phyloP scores from a whole-genome alignment of 345 rosid species.

The Sapria himalayana region DNA sequence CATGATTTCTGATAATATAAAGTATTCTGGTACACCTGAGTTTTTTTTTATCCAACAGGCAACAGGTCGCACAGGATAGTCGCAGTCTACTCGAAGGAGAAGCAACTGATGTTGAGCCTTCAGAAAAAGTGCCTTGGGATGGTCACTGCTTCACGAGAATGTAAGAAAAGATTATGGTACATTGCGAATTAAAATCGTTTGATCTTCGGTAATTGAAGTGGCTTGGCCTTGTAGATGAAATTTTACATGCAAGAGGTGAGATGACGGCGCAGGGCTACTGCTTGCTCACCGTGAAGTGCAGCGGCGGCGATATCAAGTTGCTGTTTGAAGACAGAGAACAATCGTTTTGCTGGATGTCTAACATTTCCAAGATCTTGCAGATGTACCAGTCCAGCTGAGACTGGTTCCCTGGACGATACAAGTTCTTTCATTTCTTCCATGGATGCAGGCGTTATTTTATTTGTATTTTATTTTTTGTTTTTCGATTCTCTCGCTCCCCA shows the following conservation, averaged over 20 bases:
- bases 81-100: background rate
- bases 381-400: background rate
- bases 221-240: background rate
- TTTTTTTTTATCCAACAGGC: too few relatives aligned
- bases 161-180: too few relatives aligned
- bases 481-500: too few relatives aligned
- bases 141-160: background rate
- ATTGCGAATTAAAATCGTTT: too few relatives aligned
- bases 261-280: background rate
- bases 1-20: too few relatives aligned
- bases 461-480: too few relatives aligned
- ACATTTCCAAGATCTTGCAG: background rate
- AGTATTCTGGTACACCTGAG: too few relatives aligned
- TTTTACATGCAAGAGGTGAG: background rate
- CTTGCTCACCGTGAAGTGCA: constrained; percentile 1
- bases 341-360: constrained; percentile 2
- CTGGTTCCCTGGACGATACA: too few relatives aligned
- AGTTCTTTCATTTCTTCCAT: too few relatives aligned
- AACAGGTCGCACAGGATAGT: constrained; percentile 3
- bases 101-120: background rate
- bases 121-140: constrained; percentile 1
- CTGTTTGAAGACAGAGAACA: constrained; percentile 4
- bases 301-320: constrained; percentile 2
- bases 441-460: too few relatives aligned
- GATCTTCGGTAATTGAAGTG: background rate